These are phyloP conservation scores for Alternaria arbusti DNA, from an alignment of 2,329 filamentous ascomycete species.

Conservation along the genomic window DNA sequence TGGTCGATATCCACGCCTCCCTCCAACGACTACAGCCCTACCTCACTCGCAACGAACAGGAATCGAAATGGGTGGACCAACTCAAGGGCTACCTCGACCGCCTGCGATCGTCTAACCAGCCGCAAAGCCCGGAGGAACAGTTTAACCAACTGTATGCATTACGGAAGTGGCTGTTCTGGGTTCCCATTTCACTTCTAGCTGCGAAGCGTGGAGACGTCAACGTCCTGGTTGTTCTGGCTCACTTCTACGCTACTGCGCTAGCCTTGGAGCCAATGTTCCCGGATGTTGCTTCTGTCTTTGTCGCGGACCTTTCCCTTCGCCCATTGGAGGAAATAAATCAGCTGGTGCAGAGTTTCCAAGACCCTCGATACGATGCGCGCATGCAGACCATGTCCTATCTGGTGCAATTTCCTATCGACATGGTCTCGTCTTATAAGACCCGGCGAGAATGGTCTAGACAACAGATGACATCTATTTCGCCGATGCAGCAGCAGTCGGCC, in stretches of 20 bases:
- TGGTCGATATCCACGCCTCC: slow-evolving; percentile 51
- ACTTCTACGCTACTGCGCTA: slow-evolving; percentile 89
- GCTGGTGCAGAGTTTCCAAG: slow-evolving; percentile 64
- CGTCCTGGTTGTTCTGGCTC: slow-evolving; percentile 82
- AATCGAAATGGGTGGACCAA: slow-evolving; percentile 57
- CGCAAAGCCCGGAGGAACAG: slow-evolving; percentile 72
- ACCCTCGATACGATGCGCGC: slow-evolving; percentile 50
- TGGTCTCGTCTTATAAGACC: slow-evolving; percentile 51
- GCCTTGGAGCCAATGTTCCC: slow-evolving; percentile 90
- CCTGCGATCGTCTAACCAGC: slow-evolving; percentile 49
- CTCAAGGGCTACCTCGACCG: slow-evolving; percentile 56
- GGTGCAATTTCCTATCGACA: slow-evolving; percentile 55
- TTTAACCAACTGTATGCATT: slow-evolving; percentile 90
- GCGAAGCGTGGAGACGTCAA: slow-evolving; percentile 76
- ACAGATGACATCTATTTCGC: slow-evolving; percentile 41
- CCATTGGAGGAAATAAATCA: slow-evolving; percentile 88
- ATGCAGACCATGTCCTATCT: slow-evolving; percentile 53
- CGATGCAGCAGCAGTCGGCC: slow-evolving; percentile 45
- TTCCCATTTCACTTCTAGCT: slow-evolving; percentile 83
- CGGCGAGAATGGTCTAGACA: slow-evolving; percentile 49
- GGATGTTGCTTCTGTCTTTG: slow-evolving; percentile 87
- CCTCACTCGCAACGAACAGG: slow-evolving; percentile 53
- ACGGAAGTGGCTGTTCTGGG: slow-evolving; percentile 94
- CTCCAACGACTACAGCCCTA: slow-evolving; percentile 54
- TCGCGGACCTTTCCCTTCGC: slow-evolving; percentile 68